Conservation (phyloP, 1,139 yeast genomes). For the Saccharomyces hybrid region DNA sequence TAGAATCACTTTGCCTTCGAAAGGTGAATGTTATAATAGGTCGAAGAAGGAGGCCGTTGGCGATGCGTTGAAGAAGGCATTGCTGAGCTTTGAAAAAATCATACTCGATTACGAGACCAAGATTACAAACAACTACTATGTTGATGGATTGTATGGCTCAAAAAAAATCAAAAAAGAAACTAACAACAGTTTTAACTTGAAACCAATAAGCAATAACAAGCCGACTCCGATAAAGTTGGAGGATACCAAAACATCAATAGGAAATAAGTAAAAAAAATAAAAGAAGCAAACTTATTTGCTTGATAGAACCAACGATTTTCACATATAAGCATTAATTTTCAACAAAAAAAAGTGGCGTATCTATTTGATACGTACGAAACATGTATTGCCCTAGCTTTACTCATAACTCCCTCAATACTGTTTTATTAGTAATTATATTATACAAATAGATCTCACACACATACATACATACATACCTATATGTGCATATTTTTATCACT, state of each 20-base stretch:
- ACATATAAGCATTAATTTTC: neutral
- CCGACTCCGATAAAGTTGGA: neutral
- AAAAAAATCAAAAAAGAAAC: slow-evolving; percentile 8
- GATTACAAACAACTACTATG: slow-evolving; percentile 26
- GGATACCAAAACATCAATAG: neutral
- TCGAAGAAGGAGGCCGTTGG: slow-evolving; percentile 29
- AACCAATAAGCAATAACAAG: neutral
- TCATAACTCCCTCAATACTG: neutral
- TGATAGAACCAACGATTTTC: neutral
- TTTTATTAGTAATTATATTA: neutral
- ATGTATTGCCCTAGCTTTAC: neutral
- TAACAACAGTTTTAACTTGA: neutral
- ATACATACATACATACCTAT: neutral
- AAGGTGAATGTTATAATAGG: slow-evolving; percentile 25
- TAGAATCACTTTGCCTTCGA: slow-evolving; percentile 19
- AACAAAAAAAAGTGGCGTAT: neutral
- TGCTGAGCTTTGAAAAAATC: slow-evolving; percentile 26
- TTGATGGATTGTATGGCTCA: slow-evolving; percentile 25
- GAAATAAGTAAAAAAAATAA: neutral
- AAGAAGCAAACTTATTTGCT: neutral
- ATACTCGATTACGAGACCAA: slow-evolving; percentile 24
- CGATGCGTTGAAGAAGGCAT: slow-evolving; percentile 27
- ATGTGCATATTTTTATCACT: neutral
- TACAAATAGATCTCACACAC: neutral
- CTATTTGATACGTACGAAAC: neutral